Percentiles rank a stretch among this genome's conserved stretches.
Conservation (phyloP, 495 filamentous ascomycete genomes). For the Penicillium longicatenatum region DNA sequence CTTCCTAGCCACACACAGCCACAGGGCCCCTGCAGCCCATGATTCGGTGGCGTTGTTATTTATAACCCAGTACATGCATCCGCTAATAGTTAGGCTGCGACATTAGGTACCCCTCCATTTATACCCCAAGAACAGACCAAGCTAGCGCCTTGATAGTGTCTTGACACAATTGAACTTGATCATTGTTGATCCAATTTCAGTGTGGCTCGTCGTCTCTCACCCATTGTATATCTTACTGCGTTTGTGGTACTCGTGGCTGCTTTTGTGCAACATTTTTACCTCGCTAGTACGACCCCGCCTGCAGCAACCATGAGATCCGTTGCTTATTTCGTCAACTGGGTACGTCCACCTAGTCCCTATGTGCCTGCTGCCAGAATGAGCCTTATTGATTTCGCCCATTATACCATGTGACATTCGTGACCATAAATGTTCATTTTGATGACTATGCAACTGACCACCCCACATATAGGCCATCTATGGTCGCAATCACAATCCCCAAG, state of each 20-base stretch:
- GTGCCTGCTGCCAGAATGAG: background rate
- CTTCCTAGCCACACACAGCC: constrained; percentile 20
- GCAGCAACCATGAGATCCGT: constrained; percentile 42
- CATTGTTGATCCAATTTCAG: background rate
- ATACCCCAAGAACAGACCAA: background rate
- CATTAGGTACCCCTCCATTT: constrained; percentile 29
- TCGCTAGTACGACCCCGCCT: constrained; percentile 15
- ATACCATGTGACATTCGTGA: background rate
- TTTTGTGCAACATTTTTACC: constrained; percentile 20
- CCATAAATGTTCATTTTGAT: background rate
- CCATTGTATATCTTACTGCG: constrained; percentile 19
- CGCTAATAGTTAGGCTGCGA: constrained; percentile 33
- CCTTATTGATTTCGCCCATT: background rate
- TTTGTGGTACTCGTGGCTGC: constrained; percentile 26
- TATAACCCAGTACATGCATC: constrained; percentile 24
- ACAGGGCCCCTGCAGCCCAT: constrained; percentile 15
- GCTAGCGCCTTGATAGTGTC: background rate
- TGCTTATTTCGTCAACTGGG: constrained; percentile 61
- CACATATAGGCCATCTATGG: constrained; percentile 77
- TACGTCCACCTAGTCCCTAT: constrained; percentile 22
- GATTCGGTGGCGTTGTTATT: constrained; percentile 26
- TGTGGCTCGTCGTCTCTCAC: constrained; percentile 23
- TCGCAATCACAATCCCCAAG: constrained; percentile 80
- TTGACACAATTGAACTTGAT: background rate
- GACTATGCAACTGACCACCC: constrained; percentile 6